A percentile compares a stretch with the other conserved stretches of the same genome.
Conservation (phyloP, 2,329 filamentous ascomycete species). For the Knoxdaviesia capensis region DNA sequence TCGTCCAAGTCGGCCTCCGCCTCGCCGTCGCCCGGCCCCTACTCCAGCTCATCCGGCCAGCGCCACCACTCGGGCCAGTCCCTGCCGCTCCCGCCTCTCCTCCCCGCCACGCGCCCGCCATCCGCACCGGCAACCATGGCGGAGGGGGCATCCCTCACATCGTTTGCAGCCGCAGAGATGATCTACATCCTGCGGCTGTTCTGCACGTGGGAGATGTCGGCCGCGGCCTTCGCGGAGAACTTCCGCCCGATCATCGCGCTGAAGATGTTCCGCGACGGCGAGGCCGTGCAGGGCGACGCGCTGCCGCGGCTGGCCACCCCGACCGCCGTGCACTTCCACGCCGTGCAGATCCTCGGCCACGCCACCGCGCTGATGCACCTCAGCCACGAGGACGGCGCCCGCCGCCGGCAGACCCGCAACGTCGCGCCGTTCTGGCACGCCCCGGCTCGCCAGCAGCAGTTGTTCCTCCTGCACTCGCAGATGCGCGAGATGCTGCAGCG, state of each 20-base stretch:
- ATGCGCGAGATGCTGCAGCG: neutral
- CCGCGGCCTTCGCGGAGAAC: slow-evolving; percentile 6
- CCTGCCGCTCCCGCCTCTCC: no score
- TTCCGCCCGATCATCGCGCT: slow-evolving; percentile 5
- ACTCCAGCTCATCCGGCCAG: no score
- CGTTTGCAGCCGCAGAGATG: slow-evolving; percentile 3
- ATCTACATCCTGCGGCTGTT: slow-evolving; percentile 8
- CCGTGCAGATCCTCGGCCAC: neutral
- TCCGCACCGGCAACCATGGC: no score
- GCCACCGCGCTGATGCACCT: neutral
- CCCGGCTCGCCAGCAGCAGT: neutral
- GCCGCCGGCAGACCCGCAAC: neutral
- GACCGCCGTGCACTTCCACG: neutral
- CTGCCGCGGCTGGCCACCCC: neutral
- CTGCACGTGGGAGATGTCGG: slow-evolving; percentile 8
- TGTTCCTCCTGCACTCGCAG: neutral
- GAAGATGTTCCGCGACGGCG: neutral
- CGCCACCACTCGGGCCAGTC: no score
- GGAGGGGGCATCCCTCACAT: no score
- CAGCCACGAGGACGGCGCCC: neutral
- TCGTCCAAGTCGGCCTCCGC: no score
- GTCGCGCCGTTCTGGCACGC: neutral
- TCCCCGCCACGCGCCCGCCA: no score
- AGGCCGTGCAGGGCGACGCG: neutral
- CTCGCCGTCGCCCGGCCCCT: no score